phyloP scores from a whole-genome alignment of 129 eudicot genomes.

The Pulicaria dysenterica region DNA sequence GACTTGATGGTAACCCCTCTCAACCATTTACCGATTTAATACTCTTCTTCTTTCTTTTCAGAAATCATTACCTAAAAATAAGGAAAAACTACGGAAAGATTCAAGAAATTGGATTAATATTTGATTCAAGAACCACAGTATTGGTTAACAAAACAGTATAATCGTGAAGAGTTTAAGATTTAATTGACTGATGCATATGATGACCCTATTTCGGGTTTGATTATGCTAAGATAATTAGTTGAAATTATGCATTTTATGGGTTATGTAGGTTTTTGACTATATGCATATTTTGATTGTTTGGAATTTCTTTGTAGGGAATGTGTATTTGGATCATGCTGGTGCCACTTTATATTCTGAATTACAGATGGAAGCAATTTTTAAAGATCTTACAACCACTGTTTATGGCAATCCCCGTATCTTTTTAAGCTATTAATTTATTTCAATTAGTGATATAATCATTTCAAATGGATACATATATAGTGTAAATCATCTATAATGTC shows the following conservation, averaged over 20 bases:
- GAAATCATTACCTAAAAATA: neutral
- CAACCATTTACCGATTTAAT: neutral
- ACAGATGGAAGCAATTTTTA: slow-evolving; percentile 86
- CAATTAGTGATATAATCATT: neutral
- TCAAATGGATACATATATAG: neutral
- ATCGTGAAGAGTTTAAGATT: neutral
- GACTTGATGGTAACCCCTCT: slow-evolving; percentile 55
- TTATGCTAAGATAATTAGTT: neutral
- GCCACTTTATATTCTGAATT: slow-evolving; percentile 88
- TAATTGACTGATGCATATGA: neutral
- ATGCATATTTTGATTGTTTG: neutral
- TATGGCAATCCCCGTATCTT: slow-evolving; percentile 97
- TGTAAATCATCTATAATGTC: neutral
- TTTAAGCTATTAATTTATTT: neutral
- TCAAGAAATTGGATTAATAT: neutral
- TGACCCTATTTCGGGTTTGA: too few relatives aligned
- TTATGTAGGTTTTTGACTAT: neutral
- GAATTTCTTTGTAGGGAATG: slow-evolving; percentile 46
- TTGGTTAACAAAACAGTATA: neutral
- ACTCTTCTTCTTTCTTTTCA: neutral
- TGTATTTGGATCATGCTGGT: slow-evolving; percentile 97
- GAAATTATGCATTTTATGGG: neutral
- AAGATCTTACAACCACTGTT: slow-evolving; percentile 65
- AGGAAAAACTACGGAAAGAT: neutral
- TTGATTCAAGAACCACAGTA: neutral